A percentile compares a stretch with the other conserved stretches of the same genome.
phyloP scores from a whole-genome alignment of 2,329 filamentous ascomycete species.

The Pseudocercospora vitis region DNA sequence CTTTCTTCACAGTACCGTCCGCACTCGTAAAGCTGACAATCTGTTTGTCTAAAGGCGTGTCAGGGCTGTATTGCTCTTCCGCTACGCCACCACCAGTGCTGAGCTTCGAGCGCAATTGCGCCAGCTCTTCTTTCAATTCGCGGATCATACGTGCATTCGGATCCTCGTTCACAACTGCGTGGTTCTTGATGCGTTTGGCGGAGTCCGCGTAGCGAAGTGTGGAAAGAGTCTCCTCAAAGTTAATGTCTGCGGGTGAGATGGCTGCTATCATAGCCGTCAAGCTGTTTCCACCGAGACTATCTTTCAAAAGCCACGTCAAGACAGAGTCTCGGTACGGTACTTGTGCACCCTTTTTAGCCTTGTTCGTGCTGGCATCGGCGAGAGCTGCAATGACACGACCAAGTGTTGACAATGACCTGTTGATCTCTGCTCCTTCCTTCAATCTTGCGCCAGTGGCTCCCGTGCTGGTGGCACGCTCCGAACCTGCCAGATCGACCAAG shows the following conservation, averaged over 20 bases:
- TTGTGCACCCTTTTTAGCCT: conserved; percentile 76
- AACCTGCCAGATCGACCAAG: conserved; percentile 95
- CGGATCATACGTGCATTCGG: conserved; percentile 98
- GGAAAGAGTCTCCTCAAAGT: conserved; percentile 95
- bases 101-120: conserved; percentile 81
- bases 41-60: conserved; percentile 90
- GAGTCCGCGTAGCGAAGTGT: conserved; percentile 96
- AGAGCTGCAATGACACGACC: conserved; percentile 96
- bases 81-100: conserved; percentile 48
- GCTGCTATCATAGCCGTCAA: conserved; percentile 99
- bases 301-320: conserved; percentile 93
- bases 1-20: conserved; percentile 87
- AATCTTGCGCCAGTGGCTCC: conserved; percentile 91
- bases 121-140: conserved; percentile 92
- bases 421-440: conserved; percentile 98
- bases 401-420: conserved; percentile 90
- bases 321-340: conserved; percentile 98
- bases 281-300: conserved; percentile 95
- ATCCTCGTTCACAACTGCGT: conserved; percentile 98
- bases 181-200: conserved; percentile 99
- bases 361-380: conserved; percentile 81
- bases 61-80: conserved; percentile 86
- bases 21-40: conserved; percentile 89
- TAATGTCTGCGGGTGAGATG: conserved; percentile 97
- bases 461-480: conserved; percentile 93